phyloP scores from a whole-genome alignment of 495 filamentous ascomycete genomes.

The Baudoinia panamericana region DNA sequence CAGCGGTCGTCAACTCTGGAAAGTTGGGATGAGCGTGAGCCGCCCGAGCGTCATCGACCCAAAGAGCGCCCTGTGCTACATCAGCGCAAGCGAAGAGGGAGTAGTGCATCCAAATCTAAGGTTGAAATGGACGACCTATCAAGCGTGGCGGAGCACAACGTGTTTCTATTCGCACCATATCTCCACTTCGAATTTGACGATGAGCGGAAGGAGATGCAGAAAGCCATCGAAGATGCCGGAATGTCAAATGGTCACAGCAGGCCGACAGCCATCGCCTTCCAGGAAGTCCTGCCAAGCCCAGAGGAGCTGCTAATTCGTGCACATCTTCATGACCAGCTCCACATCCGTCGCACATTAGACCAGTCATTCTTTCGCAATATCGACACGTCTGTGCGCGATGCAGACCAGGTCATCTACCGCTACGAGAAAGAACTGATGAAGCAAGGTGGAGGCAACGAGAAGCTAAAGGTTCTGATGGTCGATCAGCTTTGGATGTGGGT shows the following conservation, averaged over 20 bases:
- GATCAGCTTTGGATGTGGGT: conserved; percentile 66
- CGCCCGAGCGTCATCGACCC: too few species aligned
- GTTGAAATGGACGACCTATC: too few species aligned
- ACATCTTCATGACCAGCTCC: conserved; percentile 46
- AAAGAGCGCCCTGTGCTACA: too few species aligned
- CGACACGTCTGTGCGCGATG: conserved; percentile 50
- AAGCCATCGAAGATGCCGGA: too few species aligned
- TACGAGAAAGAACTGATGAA: conserved; percentile 43
- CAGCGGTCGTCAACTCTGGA: too few species aligned
- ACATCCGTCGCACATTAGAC: conserved; percentile 55
- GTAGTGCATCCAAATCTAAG: too few species aligned
- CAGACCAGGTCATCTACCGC: conserved; percentile 58
- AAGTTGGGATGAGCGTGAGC: too few species aligned
- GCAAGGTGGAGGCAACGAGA: conserved; percentile 30
- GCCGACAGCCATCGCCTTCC: too few species aligned
- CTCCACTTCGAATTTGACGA: neutral
- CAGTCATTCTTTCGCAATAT: conserved; percentile 63
- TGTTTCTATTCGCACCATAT: neutral
- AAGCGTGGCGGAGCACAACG: neutral
- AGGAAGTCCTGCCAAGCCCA: too few species aligned
- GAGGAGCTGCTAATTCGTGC: conserved; percentile 25
- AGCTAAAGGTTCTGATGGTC: conserved; percentile 62
- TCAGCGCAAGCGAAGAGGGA: too few species aligned
- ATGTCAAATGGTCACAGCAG: too few species aligned
- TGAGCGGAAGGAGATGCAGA: neutral